Evolutionary conservation across 768 basidiomycete species (phyloP), one percentile per base, ranked within the genome.

Genomic region (Mycena olivaceomarginata): DNA sequence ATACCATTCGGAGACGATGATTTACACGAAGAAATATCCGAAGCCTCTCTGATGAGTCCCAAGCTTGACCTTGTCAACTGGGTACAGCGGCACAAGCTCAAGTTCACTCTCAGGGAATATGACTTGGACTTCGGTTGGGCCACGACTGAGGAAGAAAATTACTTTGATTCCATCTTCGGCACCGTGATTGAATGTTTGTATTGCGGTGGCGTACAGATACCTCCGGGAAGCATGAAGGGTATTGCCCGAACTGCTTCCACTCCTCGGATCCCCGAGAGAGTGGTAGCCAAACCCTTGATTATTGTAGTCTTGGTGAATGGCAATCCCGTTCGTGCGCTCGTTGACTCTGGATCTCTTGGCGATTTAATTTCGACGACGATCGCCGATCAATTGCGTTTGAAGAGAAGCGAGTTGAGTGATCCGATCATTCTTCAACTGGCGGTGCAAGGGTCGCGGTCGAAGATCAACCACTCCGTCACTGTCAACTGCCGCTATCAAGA

Each of bases 371-470:
- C 83, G 0, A 70, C 82, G 0, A 84, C 75, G 0, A 5, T 87
- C 0, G 83, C 79, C 0, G 80, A 87, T 31, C 85, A 86, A 59
- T 56, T 87, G 0, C 59, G 77, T 0, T 9, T 85, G 0, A 15
- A 57, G 5, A 12, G 37, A 0, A 59, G 73, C 4, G 48, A 57
- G 10, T 70, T 86, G 0, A 75, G 37, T 0, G 86, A 83, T 18
- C 83, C 83, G 0, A 46, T 86, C 11, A 80, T 79, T 0, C 63
- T 86, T 0, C 83, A 86, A 37, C 60, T 88, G 0, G 85, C 85
- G 0, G 84, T 84, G 0, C 79, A 81, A 8, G 87, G 87, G 0
- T 87, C 85, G 0, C 70, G 78, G 0, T 80, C 83, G 0, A 83
- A 31, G 31, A 31, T 31, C 31, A 31, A 31, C 31, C 31, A 31